phyloP scores from a whole-genome alignment of 2,329 filamentous ascomycete genomes.

The Trichoderma asperellum region DNA sequence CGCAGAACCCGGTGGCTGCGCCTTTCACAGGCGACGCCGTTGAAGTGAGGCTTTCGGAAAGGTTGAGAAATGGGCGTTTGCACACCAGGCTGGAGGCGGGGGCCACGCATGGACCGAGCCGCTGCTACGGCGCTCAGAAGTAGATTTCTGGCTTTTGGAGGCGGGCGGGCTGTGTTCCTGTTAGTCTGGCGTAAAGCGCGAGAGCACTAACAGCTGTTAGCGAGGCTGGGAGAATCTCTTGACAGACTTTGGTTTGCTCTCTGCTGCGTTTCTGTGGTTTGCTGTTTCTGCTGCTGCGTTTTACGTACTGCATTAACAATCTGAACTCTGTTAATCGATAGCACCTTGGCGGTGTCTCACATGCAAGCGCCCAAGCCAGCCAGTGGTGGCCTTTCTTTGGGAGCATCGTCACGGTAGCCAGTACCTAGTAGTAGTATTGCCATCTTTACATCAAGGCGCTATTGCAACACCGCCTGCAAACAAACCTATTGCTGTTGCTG shows the following conservation, averaged over 20 bases:
- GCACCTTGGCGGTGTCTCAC: not conserved
- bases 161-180: not conserved
- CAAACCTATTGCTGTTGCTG: not conserved
- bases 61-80: not conserved
- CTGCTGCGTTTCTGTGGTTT: not conserved
- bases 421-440: not conserved
- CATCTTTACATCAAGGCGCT: not conserved
- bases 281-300: not conserved
- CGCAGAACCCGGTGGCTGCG: conserved; percentile 6
- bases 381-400: not conserved
- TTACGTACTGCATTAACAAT: not conserved
- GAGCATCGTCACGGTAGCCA: not conserved
- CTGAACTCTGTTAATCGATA: not conserved
- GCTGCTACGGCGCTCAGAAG: conserved; percentile 15
- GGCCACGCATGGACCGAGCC: conserved; percentile 27
- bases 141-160: not conserved
- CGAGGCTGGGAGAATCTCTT: not conserved
- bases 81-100: not conserved
- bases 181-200: not conserved
- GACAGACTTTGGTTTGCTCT: not conserved
- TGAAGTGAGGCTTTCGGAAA: not conserved
- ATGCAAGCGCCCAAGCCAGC: not conserved
- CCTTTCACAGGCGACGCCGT: conserved; percentile 14
- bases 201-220: not conserved
- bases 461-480: not conserved